Evolutionary conservation across 163 green algal genomes (phyloP).

Genomic region (Volvox carteri): DNA sequence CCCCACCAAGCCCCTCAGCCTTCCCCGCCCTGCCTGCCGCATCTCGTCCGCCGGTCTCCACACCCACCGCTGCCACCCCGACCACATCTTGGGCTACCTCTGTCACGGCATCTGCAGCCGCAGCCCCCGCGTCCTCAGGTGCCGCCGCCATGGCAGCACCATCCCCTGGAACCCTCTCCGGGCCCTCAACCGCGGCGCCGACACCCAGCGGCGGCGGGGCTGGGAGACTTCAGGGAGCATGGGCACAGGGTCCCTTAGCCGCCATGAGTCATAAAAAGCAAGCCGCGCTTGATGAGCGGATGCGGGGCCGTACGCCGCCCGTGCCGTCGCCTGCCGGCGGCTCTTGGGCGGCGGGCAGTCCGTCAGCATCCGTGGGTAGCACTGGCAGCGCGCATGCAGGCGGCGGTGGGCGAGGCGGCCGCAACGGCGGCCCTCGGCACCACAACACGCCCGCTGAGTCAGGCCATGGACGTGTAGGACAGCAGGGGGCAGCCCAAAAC

Average conservation of each 20-base stretch:
- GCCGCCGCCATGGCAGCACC: neutral
- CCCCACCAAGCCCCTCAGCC: conserved; percentile 32
- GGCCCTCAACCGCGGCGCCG: neutral
- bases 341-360: conserved; percentile 28
- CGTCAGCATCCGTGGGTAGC: neutral
- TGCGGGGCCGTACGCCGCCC: conserved; percentile 18
- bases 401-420: neutral
- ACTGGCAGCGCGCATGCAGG: neutral
- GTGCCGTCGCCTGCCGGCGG: neutral
- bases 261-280: conserved; percentile 38
- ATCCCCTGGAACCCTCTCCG: neutral
- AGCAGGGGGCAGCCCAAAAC: neutral
- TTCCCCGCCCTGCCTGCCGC: conserved; percentile 32
- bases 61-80: neutral
- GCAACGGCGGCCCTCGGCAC: neutral
- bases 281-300: conserved; percentile 41
- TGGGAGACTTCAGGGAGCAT: conserved; percentile 48
- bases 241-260: conserved; percentile 22
- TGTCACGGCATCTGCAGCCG: neutral
- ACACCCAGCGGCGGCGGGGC: neutral
- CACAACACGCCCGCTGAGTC: neutral
- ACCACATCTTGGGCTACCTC: conserved; percentile 18
- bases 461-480: neutral
- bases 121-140: neutral
- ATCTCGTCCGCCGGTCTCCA: neutral